Evolutionary conservation across 208 protist genomes (phyloP), one percentile per base, ranked within the genome.

Genomic region (Leishmania aethiopica): DNA sequence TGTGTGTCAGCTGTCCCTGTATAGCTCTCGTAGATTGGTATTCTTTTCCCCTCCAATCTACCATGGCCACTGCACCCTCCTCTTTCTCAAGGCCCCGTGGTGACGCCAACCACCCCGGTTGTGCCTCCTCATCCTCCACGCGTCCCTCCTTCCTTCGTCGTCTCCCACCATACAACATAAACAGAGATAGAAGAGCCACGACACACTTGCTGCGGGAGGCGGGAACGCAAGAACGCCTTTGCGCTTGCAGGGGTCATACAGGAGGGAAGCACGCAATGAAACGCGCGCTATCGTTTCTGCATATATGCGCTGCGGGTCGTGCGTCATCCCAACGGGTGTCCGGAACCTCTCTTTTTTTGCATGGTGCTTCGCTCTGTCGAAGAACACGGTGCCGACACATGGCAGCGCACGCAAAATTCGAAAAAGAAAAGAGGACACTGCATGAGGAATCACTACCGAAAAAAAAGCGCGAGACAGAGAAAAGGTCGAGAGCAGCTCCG

Each of bases 401-500:
- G 13, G 17, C 62, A 67, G n/a, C 3, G 62, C 62, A 37, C 59
- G 28, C n/a, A 64, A 28, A 32, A 32, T 62, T 25, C 57, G 5
- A 40, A 37, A 40, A 37, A 40, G n/a, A 19, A 67, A 35, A 22
- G 13, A 67, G 32, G 51, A 22, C 15, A 55, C 51, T 0, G 51
- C 51, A 19, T 67, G 32, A 40, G 32, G n/a, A 37, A 5, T 40
- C 10, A 35, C 7, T 32, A 37, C 11, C 19, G n/a, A 67, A 19
- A 40, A 19, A 40, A 22, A 67, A 4, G 1, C 10, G 11, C 10
- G 22, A 71, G 37, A 49, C 35, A 72, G 67, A n/a, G 40, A 49
- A 25, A 81, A 84, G 4, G 51, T 74, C 28, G 66, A 72, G 66
- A 74, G 59, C 22, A 32, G 28, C 59, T 35, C n/a, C 59, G 59